phyloP scores from a whole-genome alignment of 1,284 basidiomycete species.

The Veloboletus limbatus region DNA sequence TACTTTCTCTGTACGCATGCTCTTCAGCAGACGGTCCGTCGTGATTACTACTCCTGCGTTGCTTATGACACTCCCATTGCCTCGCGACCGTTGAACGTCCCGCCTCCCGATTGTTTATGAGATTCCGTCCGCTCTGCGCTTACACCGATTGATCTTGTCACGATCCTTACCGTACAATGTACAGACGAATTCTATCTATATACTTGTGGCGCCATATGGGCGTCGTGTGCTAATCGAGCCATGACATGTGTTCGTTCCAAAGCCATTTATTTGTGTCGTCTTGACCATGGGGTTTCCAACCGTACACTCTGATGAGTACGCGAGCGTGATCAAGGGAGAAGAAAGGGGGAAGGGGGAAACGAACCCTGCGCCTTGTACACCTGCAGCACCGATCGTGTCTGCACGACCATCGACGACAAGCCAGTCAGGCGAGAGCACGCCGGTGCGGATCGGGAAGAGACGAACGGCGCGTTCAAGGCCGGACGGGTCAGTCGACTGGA shows the following conservation, averaged over 20 bases:
- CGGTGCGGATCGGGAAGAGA: constrained; percentile 80
- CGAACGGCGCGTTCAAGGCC: constrained; percentile 65
- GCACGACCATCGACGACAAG: constrained; percentile 52
- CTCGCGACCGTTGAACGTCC: constrained; percentile 10
- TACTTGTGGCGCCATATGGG: constrained; percentile 16
- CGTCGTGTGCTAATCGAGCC: constrained; percentile 42
- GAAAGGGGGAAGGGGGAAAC: constrained; percentile 19
- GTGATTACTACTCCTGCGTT: constrained; percentile 14
- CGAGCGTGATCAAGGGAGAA: too few relatives aligned
- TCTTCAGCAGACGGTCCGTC: constrained; percentile 14
- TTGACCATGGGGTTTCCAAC: constrained; percentile 19
- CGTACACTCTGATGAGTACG: constrained; percentile 44
- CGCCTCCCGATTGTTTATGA: constrained; percentile 17
- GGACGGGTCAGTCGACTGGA: constrained; percentile 52
- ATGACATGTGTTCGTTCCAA: constrained; percentile 53
- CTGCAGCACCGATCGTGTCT: constrained; percentile 62
- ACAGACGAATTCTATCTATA: constrained; percentile 27
- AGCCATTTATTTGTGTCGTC: constrained; percentile 40
- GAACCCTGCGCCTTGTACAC: constrained; percentile 72
- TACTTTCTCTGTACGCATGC: constrained; percentile 16
- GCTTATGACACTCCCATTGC: constrained; percentile 10
- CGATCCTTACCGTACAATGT: constrained; percentile 32
- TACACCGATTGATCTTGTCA: constrained; percentile 24
- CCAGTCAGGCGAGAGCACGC: constrained; percentile 75
- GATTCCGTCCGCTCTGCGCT: constrained; percentile 2